A percentile compares a stretch with the other conserved stretches of the same genome.
These are phyloP conservation scores for Xerocomus spinulosus DNA, from an alignment of 768 basidiomycete genomes.

Conservation along the genomic window DNA sequence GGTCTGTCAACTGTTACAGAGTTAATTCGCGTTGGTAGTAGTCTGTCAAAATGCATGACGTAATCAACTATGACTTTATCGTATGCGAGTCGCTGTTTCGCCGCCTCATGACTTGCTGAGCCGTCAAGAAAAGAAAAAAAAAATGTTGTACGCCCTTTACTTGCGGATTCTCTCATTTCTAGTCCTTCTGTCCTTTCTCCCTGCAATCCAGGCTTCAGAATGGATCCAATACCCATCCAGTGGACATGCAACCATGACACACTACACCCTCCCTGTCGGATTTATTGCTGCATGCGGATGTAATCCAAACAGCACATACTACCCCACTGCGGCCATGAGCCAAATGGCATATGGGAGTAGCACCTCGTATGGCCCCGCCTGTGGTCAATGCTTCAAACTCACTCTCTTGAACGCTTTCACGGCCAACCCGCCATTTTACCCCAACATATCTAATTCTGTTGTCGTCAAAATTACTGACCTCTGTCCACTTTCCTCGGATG, in stretches of 20 bases:
- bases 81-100: neutral
- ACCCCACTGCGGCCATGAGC: conserved; percentile 76
- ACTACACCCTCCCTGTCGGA: conserved; percentile 50
- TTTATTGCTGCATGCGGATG: conserved; percentile 74
- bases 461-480: conserved; percentile 78
- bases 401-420: conserved; percentile 67
- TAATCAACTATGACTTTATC: neutral
- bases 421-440: conserved; percentile 66
- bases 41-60: no score
- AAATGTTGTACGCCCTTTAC: conserved; percentile 15
- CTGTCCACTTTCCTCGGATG: conserved; percentile 58
- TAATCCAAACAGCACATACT: conserved; percentile 55
- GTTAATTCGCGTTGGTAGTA: no score
- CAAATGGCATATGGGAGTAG: conserved; percentile 79
- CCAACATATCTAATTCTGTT: conserved; percentile 52
- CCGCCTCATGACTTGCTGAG: conserved; percentile 13
- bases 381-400: conserved; percentile 76
- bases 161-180: conserved; percentile 21
- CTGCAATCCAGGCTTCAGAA: conserved; percentile 24
- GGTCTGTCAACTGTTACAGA: no score
- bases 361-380: conserved; percentile 65
- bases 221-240: conserved; percentile 64
- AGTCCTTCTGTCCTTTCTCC: conserved; percentile 23
- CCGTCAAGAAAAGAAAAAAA: neutral
- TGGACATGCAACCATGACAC: conserved; percentile 75